Percentiles rank a stretch among this genome's conserved stretches.
phyloP scores from a whole-genome alignment of 2,329 filamentous ascomycete species.

The Fusarium mangiferae region DNA sequence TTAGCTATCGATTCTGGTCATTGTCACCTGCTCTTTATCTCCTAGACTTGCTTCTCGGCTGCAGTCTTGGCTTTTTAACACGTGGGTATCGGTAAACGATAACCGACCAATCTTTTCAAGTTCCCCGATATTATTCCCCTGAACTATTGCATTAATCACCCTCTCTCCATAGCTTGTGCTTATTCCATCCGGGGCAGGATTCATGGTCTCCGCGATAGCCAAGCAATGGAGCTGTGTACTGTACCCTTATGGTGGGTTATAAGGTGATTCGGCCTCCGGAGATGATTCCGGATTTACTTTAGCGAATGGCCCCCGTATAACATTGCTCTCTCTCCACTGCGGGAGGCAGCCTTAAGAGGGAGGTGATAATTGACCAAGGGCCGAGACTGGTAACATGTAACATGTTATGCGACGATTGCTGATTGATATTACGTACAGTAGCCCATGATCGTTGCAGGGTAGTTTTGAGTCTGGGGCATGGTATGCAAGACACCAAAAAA shows the following conservation, averaged over 20 bases:
- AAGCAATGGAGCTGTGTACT: not conserved
- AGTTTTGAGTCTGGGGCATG: not conserved
- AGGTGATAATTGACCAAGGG: slow-evolving; percentile 8
- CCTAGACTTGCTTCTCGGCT: not conserved
- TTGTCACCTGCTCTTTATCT: not conserved
- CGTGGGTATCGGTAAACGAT: not conserved
- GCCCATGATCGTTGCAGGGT: slow-evolving; percentile 8
- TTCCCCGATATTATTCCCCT: slow-evolving; percentile 3
- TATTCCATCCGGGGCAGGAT: slow-evolving; percentile 2
- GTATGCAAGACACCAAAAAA: not conserved
- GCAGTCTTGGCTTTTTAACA: not conserved
- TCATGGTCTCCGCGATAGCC: not conserved
- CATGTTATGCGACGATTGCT: slow-evolving; percentile 1
- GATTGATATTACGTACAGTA: slow-evolving; percentile 7
- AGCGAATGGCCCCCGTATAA: not conserved
- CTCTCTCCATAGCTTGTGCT: not conserved
- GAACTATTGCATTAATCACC: slow-evolving; percentile 4
- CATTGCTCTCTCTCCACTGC: not conserved
- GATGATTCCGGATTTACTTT: slow-evolving; percentile 8
- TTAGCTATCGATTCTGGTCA: not conserved
- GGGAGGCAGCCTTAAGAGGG: slow-evolving; percentile 26
- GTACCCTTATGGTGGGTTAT: not conserved
- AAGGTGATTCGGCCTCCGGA: not conserved
- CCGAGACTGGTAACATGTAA: not conserved
- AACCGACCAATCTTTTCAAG: not conserved